Conservation (phyloP, 305 asterid species). For the Caryopteris hybrid region DNA sequence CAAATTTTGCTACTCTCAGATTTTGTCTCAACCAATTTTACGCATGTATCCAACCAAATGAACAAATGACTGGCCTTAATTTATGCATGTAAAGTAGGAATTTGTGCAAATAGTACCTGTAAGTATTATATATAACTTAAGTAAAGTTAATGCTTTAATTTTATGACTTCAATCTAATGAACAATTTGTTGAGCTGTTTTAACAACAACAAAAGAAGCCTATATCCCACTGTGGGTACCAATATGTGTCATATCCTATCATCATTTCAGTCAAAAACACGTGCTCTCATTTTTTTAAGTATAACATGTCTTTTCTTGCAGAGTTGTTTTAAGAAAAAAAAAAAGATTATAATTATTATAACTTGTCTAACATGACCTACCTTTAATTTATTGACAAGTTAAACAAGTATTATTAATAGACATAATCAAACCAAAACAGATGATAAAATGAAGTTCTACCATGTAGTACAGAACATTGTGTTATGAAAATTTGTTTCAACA, state of each 20-base stretch:
- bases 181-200: background rate
- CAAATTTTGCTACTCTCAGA: background rate
- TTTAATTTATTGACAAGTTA: background rate
- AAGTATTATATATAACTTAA: background rate
- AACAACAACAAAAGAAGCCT: background rate
- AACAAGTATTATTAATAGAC: background rate
- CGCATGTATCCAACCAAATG: background rate
- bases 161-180: background rate
- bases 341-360: no score
- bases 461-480: background rate
- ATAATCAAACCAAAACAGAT: background rate
- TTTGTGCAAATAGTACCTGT: background rate
- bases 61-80: background rate
- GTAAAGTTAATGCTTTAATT: background rate
- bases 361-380: no score
- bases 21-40: background rate
- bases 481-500: background rate
- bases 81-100: background rate
- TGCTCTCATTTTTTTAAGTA: no score
- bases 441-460: background rate
- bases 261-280: no score
- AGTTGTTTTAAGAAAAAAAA: no score
- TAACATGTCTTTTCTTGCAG: no score
- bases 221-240: no score
- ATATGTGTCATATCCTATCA: no score